Conservation (phyloP, 2,329 filamentous ascomycete species). For the Curvularia lunata region DNA sequence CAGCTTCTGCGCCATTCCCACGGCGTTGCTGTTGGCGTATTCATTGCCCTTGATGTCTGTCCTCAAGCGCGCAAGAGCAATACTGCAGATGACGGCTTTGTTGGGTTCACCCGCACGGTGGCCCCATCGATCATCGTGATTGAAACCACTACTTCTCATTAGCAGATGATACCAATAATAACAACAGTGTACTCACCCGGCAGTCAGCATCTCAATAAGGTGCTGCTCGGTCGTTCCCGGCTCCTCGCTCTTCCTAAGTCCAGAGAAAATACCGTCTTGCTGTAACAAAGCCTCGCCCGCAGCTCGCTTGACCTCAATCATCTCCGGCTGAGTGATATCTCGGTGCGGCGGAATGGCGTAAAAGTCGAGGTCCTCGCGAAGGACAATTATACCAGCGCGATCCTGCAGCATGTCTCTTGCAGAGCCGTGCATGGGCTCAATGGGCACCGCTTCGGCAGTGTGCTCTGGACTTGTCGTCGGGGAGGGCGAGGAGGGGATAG, state of each 20-base stretch:
- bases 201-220: conserved; percentile 98
- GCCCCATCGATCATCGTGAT: conserved; percentile 93
- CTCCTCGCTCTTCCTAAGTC: conserved; percentile 92
- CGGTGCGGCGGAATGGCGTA: conserved; percentile 89
- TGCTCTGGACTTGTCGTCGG: conserved; percentile 57
- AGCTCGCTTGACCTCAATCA: conserved; percentile 95
- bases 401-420: conserved; percentile 81
- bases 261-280: conserved; percentile 95
- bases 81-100: conserved; percentile 97
- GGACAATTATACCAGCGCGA: conserved; percentile 92
- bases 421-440: conserved; percentile 74
- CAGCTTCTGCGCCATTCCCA: conserved; percentile 98
- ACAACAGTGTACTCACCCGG: conserved; percentile 70
- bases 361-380: conserved; percentile 95
- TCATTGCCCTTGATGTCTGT: conserved; percentile 86
- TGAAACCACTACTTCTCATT: conserved; percentile 75
- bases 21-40: conserved; percentile 74
- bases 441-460: conserved; percentile 63
- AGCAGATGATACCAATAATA: neutral
- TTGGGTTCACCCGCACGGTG: conserved; percentile 97
- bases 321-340: conserved; percentile 84
- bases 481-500: conserved; percentile 80
- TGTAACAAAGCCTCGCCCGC: conserved; percentile 83
- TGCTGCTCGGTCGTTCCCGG: conserved; percentile 96
- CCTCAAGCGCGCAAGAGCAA: conserved; percentile 88